These are phyloP conservation scores for Ajuga reptans DNA, from an alignment of 305 asterid species.

Conservation along the genomic window DNA sequence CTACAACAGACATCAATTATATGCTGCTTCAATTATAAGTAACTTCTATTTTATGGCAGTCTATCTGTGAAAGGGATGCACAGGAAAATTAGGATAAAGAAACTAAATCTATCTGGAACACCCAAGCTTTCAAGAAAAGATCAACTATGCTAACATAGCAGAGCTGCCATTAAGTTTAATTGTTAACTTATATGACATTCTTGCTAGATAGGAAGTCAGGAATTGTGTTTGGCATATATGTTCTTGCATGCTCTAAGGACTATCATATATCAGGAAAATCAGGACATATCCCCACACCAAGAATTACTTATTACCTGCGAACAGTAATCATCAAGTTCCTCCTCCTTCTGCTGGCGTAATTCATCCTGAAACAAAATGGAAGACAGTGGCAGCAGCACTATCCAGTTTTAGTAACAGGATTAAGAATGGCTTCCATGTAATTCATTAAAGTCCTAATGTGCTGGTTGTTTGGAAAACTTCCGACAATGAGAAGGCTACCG, in stretches of 20 bases:
- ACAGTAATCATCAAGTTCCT: slow-evolving; percentile 94
- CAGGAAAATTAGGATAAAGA: background rate
- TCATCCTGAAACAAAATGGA: slow-evolving; percentile 62
- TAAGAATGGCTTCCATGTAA: background rate
- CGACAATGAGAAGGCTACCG: background rate
- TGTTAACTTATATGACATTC: background rate
- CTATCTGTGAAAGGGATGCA: background rate
- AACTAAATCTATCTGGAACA: background rate
- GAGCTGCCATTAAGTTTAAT: background rate
- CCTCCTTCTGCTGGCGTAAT: slow-evolving; percentile 85
- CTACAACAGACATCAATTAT: slow-evolving; percentile 36
- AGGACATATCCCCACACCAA: slow-evolving; percentile 9
- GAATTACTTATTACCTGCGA: slow-evolving; percentile 57
- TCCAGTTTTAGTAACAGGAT: slow-evolving; percentile 9
- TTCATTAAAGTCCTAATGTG: background rate
- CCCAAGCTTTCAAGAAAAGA: background rate
- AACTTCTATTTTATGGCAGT: background rate
- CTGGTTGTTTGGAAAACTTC: background rate
- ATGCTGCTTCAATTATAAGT: slow-evolving; percentile 9
- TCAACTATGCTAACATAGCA: background rate
- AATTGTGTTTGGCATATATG: background rate
- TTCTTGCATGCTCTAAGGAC: background rate
- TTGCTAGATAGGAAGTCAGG: background rate
- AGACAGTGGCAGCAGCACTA: slow-evolving; percentile 10
- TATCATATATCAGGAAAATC: background rate